These are phyloP conservation scores for Pichia exigua DNA, from an alignment of 805 yeast species.

Conservation along the genomic window DNA sequence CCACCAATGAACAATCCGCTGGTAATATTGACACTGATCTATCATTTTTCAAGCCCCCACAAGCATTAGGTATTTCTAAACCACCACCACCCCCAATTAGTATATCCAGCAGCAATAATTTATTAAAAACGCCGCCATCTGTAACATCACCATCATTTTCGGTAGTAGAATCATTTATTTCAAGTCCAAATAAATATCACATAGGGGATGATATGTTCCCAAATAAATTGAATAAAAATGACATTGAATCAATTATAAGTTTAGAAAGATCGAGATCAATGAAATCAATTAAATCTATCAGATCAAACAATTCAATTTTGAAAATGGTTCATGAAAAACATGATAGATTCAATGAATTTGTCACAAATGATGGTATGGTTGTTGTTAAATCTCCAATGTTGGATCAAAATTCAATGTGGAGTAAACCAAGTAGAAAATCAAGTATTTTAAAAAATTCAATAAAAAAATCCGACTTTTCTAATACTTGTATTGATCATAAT, in stretches of 20 bases:
- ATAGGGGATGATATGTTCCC: constrained; percentile 64
- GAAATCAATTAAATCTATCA: constrained; percentile 37
- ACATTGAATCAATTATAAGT: constrained; percentile 67
- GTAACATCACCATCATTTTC: constrained; percentile 5
- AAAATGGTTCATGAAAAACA: constrained; percentile 16
- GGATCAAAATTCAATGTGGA: constrained; percentile 1
- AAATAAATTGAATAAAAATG: constrained; percentile 54
- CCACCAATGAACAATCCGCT: neutral
- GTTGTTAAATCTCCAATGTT: constrained; percentile 26
- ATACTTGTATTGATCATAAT: neutral
- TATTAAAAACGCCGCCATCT: constrained; percentile 10
- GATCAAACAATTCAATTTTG: constrained; percentile 19
- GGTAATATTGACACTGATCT: neutral
- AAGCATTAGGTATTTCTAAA: neutral
- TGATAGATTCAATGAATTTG: constrained; percentile 14
- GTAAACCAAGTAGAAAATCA: constrained; percentile 3
- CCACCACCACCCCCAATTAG: neutral
- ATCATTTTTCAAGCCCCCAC: neutral
- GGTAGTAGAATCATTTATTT: constrained; percentile 9
- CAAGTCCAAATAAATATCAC: constrained; percentile 23
- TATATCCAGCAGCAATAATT: neutral
- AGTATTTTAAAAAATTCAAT: constrained; percentile 12
- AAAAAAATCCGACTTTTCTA: neutral
- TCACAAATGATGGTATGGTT: constrained; percentile 37
- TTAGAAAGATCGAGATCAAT: constrained; percentile 58